Evolutionary conservation across 768 basidiomycete species (phyloP).

Genomic region (Tylopilus plumbeoviolaceoides): DNA sequence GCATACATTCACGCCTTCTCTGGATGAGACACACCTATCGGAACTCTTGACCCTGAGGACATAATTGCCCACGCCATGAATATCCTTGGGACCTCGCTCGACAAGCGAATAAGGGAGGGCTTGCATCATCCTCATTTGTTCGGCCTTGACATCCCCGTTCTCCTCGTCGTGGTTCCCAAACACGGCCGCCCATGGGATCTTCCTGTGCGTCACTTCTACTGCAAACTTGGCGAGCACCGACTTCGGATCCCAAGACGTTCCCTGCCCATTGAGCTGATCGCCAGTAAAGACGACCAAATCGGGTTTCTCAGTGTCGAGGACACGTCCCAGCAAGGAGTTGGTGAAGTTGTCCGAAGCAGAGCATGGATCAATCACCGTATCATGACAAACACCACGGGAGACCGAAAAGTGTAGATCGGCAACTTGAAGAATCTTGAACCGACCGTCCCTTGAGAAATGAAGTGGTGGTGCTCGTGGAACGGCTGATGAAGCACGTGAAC

Average conservation of each 20-base stretch:
- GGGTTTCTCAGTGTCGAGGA: conserved; percentile 79
- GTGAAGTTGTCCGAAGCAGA: conserved; percentile 75
- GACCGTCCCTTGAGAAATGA: conserved; percentile 79
- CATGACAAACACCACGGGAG: conserved; percentile 70
- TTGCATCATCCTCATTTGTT: conserved; percentile 70
- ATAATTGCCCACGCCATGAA: conserved; percentile 93
- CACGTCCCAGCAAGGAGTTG: conserved; percentile 60
- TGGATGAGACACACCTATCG: conserved; percentile 61
- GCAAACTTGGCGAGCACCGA: conserved; percentile 90
- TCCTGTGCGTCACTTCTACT: conserved; percentile 62
- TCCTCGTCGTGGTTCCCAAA: conserved; percentile 96
- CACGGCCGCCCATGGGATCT: conserved; percentile 86
- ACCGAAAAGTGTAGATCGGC: conserved; percentile 95
- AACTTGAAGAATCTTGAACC: conserved; percentile 85
- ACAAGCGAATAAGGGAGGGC: conserved; percentile 83
- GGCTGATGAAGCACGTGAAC: conserved; percentile 34
- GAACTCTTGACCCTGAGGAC: conserved; percentile 79
- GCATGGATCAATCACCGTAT: conserved; percentile 53
- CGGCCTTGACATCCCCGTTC: conserved; percentile 53
- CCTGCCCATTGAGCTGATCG: conserved; percentile 92
- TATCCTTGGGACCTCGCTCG: conserved; percentile 71
- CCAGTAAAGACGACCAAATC: conserved; percentile 91
- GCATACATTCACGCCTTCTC: background rate
- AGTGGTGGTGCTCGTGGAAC: conserved; percentile 72
- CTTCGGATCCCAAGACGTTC: conserved; percentile 83